phyloP scores from a whole-genome alignment of 176 grass and related monocot species.

The Hordeum vulgare region DNA sequence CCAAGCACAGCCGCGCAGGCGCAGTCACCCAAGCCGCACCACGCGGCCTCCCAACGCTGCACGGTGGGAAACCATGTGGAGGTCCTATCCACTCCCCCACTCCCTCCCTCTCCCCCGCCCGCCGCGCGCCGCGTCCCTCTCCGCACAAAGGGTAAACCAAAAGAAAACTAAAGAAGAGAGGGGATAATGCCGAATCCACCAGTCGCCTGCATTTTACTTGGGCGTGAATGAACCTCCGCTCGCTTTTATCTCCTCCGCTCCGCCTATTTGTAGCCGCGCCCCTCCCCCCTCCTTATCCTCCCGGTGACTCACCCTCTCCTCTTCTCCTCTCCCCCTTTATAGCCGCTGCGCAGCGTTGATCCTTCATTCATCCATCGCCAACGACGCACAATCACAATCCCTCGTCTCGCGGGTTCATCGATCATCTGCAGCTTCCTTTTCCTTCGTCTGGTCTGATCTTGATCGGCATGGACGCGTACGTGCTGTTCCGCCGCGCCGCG shows the following conservation, averaged over 20 bases:
- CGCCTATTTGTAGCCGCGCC: neutral
- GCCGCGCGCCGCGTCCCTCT: neutral
- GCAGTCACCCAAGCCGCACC: neutral
- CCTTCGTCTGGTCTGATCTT: neutral
- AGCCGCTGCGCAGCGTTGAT: neutral
- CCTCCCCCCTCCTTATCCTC: conserved; percentile 33
- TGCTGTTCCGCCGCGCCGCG: neutral
- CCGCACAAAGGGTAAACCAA: neutral
- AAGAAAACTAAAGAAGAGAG: neutral
- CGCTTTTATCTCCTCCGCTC: conserved; percentile 23
- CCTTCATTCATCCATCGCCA: neutral
- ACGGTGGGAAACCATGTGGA: conserved; percentile 31
- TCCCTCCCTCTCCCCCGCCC: neutral
- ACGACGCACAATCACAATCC: neutral
- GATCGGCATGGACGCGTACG: conserved; percentile 21
- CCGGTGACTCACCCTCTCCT: neutral
- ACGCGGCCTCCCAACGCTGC: neutral
- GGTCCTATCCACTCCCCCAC: conserved; percentile 41
- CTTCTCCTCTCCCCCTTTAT: neutral
- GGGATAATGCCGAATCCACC: conserved; percentile 39
- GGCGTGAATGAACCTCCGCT: conserved; percentile 8
- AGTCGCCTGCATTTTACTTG: neutral
- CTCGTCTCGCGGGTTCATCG: neutral
- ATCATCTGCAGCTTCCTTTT: neutral
- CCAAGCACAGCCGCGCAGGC: neutral